Percentiles rank a stretch among this genome's conserved stretches.
Evolutionary conservation across 495 filamentous ascomycete genomes (phyloP).

Genomic region (Darksidea phi): DNA sequence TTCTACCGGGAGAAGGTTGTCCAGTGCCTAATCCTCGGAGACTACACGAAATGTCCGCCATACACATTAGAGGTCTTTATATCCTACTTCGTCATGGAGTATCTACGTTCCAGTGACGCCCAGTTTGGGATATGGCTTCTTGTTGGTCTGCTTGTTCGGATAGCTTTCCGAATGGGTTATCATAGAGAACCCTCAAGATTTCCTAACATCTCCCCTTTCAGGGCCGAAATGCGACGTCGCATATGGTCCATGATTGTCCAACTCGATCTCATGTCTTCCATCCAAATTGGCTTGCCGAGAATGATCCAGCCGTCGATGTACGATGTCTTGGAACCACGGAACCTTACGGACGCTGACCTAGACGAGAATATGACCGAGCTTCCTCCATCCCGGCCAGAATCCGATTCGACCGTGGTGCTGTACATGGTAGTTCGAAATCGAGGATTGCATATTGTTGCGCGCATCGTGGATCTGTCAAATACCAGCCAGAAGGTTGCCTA

Average conservation of each 20-base stretch:
- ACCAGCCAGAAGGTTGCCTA: slow-evolving; percentile 4
- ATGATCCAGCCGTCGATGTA: slow-evolving; percentile 35
- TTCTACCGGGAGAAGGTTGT: slow-evolving; percentile 19
- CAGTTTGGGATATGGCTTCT: slow-evolving; percentile 23
- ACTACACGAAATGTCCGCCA: slow-evolving; percentile 25
- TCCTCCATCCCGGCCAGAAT: slow-evolving; percentile 34
- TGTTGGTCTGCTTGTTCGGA: slow-evolving; percentile 21
- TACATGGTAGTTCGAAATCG: slow-evolving; percentile 48
- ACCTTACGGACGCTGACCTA: slow-evolving; percentile 46
- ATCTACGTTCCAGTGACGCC: slow-evolving; percentile 20
- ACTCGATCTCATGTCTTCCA: slow-evolving; percentile 40
- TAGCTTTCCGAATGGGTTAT: slow-evolving; percentile 42
- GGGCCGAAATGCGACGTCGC: slow-evolving; percentile 43
- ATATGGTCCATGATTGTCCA: slow-evolving; percentile 40
- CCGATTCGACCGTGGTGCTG: slow-evolving; percentile 39
- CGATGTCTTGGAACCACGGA: slow-evolving; percentile 38
- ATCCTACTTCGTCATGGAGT: slow-evolving; percentile 20
- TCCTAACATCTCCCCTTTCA: slow-evolving; percentile 38
- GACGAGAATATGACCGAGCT: slow-evolving; percentile 38
- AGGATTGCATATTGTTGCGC: slow-evolving; percentile 16
- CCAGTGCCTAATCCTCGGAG: slow-evolving; percentile 20
- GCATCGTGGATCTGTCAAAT: slow-evolving; percentile 16
- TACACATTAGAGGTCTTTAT: slow-evolving; percentile 22
- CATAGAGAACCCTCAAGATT: slow-evolving; percentile 43
- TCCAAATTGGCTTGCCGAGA: slow-evolving; percentile 37